These are phyloP conservation scores for Nemania diffusa DNA, from an alignment of 2,329 filamentous ascomycete species.

Conservation along the genomic window DNA sequence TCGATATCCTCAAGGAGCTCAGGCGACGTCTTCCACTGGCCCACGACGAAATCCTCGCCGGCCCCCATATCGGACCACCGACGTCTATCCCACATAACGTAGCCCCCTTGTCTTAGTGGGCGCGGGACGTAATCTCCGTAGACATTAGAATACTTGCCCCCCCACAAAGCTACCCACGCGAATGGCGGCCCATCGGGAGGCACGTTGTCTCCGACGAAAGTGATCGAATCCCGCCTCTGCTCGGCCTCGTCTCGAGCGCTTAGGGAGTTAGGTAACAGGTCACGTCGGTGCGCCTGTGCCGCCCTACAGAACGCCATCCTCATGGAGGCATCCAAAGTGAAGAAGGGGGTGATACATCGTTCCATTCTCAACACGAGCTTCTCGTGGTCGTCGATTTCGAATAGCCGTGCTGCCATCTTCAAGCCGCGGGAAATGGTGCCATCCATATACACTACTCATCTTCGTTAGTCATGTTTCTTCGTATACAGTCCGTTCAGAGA, in stretches of 20 bases:
- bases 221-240: slow-evolving; percentile 3
- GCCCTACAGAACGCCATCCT: background rate
- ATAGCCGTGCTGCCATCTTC: background rate
- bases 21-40: no score
- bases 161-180: slow-evolving; percentile 33
- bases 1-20: no score
- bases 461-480: background rate
- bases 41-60: no score
- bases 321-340: background rate
- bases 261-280: background rate
- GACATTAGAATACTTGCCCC: slow-evolving; percentile 30
- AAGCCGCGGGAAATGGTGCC: slow-evolving; percentile 13
- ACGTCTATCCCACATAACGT: slow-evolving; percentile 38
- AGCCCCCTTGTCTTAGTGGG: slow-evolving; percentile 28
- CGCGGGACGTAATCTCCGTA: slow-evolving; percentile 34
- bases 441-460: background rate
- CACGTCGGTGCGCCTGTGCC: background rate
- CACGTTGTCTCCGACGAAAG: slow-evolving; percentile 15
- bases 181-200: slow-evolving; percentile 27
- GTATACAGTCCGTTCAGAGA: background rate
- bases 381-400: slow-evolving; percentile 2
- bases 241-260: slow-evolving; percentile 17
- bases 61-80: no score
- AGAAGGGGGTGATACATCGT: background rate
- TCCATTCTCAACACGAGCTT: slow-evolving; percentile 4